Evolutionary conservation across 1,284 basidiomycete genomes (phyloP).

Genomic region (Ustilago nuda): DNA sequence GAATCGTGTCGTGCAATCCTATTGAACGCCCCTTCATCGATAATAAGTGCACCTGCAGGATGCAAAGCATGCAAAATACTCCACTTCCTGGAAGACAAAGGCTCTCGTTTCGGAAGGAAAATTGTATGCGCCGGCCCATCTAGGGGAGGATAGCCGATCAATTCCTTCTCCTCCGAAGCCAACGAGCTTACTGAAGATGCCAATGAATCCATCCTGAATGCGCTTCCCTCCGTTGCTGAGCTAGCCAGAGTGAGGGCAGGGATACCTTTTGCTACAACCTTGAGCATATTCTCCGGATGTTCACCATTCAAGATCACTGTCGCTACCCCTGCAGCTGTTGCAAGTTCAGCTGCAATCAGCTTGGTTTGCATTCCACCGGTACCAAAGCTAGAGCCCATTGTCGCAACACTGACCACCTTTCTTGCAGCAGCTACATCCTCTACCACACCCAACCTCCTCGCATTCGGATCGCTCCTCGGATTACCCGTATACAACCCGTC

Average conservation of each 20-base stretch:
- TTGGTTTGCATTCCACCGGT: constrained; percentile 99
- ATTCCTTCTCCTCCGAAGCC: constrained; percentile 36
- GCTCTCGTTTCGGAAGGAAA: constrained; percentile 80
- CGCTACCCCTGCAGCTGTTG: constrained; percentile 93
- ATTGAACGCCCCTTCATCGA: constrained; percentile 87
- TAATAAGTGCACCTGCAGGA: constrained; percentile 86
- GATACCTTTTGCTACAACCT: constrained; percentile 75
- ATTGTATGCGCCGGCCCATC: constrained; percentile 82
- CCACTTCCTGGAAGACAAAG: constrained; percentile 88
- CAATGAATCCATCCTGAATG: constrained; percentile 35
- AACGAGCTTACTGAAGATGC: constrained; percentile 47
- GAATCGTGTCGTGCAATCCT: constrained; percentile 86
- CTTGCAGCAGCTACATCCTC: constrained; percentile 84
- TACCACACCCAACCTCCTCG: constrained; percentile 84
- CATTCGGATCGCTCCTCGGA: constrained; percentile 86
- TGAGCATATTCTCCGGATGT: constrained; percentile 80
- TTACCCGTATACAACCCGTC: constrained; percentile 96
- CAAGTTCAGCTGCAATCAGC: constrained; percentile 96
- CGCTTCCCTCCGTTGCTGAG: not conserved
- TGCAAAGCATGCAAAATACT: constrained; percentile 94
- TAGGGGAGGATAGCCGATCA: constrained; percentile 53
- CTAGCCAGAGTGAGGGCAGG: constrained; percentile 2
- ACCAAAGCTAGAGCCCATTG: constrained; percentile 89
- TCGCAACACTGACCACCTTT: constrained; percentile 86
- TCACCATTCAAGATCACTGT: constrained; percentile 78